Conservation (phyloP, 148 eudicot genomes). For the Diospyros lotus region DNA sequence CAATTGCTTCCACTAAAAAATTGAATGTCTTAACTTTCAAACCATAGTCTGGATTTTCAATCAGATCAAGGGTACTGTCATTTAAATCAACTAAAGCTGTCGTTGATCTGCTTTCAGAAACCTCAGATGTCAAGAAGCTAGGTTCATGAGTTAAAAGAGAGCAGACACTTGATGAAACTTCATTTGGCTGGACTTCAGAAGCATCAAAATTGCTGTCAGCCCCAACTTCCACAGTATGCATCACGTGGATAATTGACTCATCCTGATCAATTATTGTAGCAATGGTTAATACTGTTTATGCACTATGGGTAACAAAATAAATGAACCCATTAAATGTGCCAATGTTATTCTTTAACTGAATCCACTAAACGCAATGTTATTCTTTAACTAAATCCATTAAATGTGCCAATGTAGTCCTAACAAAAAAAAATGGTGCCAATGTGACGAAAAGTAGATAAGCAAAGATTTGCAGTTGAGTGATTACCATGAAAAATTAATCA, state of each 20-base stretch:
- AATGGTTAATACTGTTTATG: slow-evolving; percentile 2
- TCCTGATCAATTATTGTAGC: slow-evolving; percentile 29
- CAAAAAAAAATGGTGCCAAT: neutral
- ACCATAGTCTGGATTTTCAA: slow-evolving; percentile 2
- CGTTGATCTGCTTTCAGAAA: slow-evolving; percentile 10
- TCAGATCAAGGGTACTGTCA: neutral
- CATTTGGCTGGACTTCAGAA: slow-evolving; percentile 22
- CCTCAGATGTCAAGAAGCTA: slow-evolving; percentile 18
- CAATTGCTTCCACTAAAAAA: slow-evolving; percentile 18
- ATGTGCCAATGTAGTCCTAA: no score
- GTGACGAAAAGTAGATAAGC: neutral
- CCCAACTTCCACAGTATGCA: slow-evolving; percentile 24
- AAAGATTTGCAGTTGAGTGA: neutral
- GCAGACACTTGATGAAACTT: slow-evolving; percentile 12
- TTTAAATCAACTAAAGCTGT: slow-evolving; percentile 16
- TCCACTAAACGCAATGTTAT: no score
- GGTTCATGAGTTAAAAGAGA: slow-evolving; percentile 14
- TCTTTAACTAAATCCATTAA: no score
- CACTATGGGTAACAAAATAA: neutral
- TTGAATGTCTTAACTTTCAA: slow-evolving; percentile 10
- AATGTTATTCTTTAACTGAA: no score
- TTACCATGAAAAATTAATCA: slow-evolving; percentile 9
- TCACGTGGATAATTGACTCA: slow-evolving; percentile 15
- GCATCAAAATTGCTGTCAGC: slow-evolving; percentile 17
- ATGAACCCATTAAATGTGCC: neutral